Evolutionary conservation across 169 alveolate species (phyloP).

Genomic region (Babesia bovis): DNA sequence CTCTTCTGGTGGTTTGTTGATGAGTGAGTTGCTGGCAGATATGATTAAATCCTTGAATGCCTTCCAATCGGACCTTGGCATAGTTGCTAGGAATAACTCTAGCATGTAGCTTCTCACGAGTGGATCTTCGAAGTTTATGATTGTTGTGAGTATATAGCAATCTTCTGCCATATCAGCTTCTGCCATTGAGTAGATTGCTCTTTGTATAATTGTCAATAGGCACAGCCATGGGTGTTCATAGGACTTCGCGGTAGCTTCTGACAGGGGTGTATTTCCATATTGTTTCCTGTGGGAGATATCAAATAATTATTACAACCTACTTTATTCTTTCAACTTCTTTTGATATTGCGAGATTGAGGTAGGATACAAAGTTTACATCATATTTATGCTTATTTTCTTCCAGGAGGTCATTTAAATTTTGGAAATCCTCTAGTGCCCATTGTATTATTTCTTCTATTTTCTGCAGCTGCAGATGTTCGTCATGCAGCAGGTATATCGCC

Average conservation of each 20-base stretch:
- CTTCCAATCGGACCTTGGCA: constrained; percentile 74
- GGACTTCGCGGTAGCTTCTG: constrained; percentile 47
- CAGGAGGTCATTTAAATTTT: constrained; percentile 52
- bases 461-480: constrained; percentile 63
- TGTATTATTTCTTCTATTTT: constrained; percentile 63
- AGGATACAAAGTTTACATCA: constrained; percentile 65
- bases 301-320: constrained; percentile 7
- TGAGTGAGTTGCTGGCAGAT: constrained; percentile 42
- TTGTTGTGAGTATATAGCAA: constrained; percentile 27
- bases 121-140: constrained; percentile 52
- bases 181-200: constrained; percentile 51
- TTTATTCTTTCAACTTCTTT: constrained; percentile 53
- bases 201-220: constrained; percentile 58
- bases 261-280: background rate
- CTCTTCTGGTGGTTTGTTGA: constrained; percentile 32
- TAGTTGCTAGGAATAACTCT: constrained; percentile 67
- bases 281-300: background rate
- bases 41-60: constrained; percentile 57
- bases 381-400: constrained; percentile 54
- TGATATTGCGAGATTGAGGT: constrained; percentile 57
- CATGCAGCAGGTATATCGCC: constrained; percentile 45
- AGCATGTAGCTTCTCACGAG: constrained; percentile 57
- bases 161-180: constrained; percentile 72
- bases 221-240: constrained; percentile 69
- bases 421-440: constrained; percentile 65